These are phyloP conservation scores for Globisporangium canariense DNA, from an alignment of 352 stramenopile genomes.

Conservation along the genomic window DNA sequence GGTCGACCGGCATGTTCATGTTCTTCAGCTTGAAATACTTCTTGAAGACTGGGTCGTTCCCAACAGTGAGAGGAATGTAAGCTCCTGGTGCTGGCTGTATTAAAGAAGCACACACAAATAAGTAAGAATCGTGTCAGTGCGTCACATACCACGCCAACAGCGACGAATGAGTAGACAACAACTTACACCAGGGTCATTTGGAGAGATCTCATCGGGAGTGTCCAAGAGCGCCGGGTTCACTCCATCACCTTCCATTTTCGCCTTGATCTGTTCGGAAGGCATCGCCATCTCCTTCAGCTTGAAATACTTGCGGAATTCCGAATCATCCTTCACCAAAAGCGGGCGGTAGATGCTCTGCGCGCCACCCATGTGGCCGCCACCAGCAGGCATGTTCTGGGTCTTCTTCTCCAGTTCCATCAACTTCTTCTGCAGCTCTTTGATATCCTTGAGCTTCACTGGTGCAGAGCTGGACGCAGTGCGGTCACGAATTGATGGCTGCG, in stretches of 20 bases:
- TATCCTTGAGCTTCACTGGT: conserved; percentile 63
- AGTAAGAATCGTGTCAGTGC: background rate
- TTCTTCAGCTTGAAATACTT: conserved; percentile 88
- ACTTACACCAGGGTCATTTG: conserved; percentile 74
- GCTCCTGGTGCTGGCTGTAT: conserved; percentile 54
- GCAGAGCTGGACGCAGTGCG: conserved; percentile 32
- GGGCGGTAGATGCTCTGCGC: conserved; percentile 39
- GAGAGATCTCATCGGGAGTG: conserved; percentile 62
- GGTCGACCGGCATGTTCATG: conserved; percentile 77
- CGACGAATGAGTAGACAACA: background rate
- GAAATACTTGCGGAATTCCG: conserved; percentile 77
- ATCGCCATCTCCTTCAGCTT: conserved; percentile 81
- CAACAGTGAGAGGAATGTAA: conserved; percentile 67
- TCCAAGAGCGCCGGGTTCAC: conserved; percentile 61
- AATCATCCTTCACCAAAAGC: conserved; percentile 68
- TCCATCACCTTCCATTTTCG: conserved; percentile 76
- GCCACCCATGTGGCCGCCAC: background rate
- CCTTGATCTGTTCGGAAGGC: conserved; percentile 74
- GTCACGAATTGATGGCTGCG: conserved; percentile 20
- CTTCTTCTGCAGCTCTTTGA: conserved; percentile 74
- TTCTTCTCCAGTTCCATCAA: conserved; percentile 72
- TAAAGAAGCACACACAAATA: conserved; percentile 1
- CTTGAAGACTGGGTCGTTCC: conserved; percentile 73
- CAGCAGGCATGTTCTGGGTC: conserved; percentile 38
- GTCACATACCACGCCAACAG: background rate